These are phyloP conservation scores for Tulasnella sp. DNA, from an alignment of 768 basidiomycete genomes.

Conservation along the genomic window DNA sequence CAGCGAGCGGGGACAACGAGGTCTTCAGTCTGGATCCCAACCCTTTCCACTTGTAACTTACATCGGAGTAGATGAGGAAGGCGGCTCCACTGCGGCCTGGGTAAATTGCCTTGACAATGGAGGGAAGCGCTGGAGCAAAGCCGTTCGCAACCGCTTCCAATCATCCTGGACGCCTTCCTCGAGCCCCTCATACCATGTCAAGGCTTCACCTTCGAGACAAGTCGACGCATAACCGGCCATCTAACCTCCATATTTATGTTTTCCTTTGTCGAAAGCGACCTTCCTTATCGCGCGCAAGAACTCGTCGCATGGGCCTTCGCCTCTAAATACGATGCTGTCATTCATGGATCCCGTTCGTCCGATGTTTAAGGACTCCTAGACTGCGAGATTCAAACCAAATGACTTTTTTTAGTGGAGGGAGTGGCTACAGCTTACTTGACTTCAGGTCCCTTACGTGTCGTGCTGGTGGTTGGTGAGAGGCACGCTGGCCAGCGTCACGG, in stretches of 20 bases:
- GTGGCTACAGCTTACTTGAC: too few relatives aligned
- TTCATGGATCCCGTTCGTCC: background rate
- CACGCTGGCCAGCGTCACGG: too few relatives aligned
- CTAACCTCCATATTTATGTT: background rate
- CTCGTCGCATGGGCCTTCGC: background rate
- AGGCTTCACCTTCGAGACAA: background rate
- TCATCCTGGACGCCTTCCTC: background rate
- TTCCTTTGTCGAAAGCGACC: background rate
- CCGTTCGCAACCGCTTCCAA: slow-evolving; percentile 2
- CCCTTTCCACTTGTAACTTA: background rate
- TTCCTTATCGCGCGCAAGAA: background rate
- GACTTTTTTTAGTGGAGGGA: too few relatives aligned
- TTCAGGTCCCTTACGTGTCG: too few relatives aligned
- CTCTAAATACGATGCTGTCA: background rate
- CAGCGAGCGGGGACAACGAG: too few relatives aligned
- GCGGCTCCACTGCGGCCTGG: background rate
- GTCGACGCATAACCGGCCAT: slow-evolving; percentile 1
- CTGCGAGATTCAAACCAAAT: too few relatives aligned
- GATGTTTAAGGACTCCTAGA: background rate
- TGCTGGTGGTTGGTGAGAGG: too few relatives aligned
- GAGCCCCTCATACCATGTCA: background rate
- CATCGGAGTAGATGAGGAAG: background rate
- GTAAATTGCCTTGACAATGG: background rate
- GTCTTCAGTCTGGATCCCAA: background rate
- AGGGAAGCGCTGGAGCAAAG: slow-evolving; percentile 7